Base-by-base conservation (phyloP, 2,329 filamentous ascomycete genomes). In the Cordyceps farinosa region DNA sequence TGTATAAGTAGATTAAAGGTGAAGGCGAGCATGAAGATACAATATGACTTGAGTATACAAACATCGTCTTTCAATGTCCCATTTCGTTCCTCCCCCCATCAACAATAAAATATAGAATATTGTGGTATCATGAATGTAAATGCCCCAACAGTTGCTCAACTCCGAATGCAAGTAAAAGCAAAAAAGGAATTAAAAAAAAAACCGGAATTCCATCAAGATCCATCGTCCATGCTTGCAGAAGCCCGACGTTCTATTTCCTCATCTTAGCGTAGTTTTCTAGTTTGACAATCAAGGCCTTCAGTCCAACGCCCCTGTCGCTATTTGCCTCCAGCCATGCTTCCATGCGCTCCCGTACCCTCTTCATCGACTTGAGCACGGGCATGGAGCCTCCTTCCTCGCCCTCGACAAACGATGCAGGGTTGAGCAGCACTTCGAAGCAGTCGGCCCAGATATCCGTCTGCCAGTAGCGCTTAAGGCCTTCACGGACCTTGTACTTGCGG, bases 391-490 rank as follows among this genome's bases (percentile, higher is more conserved):
- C 86, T 34, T 87, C 87, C 74, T 93, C 92, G 1, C 72, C 78
- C 10, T 84, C 83, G n/a, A 85, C 75, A 75, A 88, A 87, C 64
- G 81, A 82, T 2, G 84, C 82, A 0, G 94, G 93, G 75, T 99
- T 99, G 50, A 99, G 80, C 67, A 98, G 77, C 64, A 98, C 70
- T 67, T 93, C 90, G 74, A 99, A 96, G 54, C 90, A 87, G 65
- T 90, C 87, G 2, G 73, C 77, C 95, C 95, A 99, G 51, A 98
- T 86, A 56, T 97, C 92, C 55, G 88, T 90, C 80, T 98, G 93
- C 95, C 95, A 99, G 77, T 99, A 99, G 51, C 95, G 79, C 80
- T 99, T 99, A 65, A 98, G 78, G 15, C 81, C 85, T 76, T 97
- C 94, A 58, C 89, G 85, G 67, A 97, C 87, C 66, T 84, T 86